phyloP scores from a whole-genome alignment of 306 rosid genomes.

The Vigna nakashimae region DNA sequence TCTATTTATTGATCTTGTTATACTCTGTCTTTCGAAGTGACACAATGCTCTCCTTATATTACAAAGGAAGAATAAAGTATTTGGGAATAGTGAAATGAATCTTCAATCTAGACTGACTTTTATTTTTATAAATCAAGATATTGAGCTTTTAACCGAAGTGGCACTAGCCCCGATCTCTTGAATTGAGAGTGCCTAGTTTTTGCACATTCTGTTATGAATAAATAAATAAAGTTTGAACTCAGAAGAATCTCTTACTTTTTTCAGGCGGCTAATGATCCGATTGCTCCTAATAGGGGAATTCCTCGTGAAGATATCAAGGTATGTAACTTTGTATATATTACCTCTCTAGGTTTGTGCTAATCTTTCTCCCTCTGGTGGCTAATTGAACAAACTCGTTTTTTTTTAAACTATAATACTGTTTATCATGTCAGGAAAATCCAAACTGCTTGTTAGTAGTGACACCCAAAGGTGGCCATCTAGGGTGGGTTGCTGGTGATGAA shows the following conservation, averaged over 20 bases:
- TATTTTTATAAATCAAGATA: constrained; percentile 8
- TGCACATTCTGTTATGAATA: neutral
- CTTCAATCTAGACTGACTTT: neutral
- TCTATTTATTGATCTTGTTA: constrained; percentile 17
- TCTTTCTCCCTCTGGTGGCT: constrained; percentile 3
- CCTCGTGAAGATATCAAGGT: constrained; percentile 95
- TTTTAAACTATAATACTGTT: neutral
- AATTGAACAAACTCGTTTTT: neutral
- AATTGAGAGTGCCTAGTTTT: neutral
- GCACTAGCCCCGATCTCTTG: neutral
- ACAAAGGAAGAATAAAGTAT: constrained; percentile 18
- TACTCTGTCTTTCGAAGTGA: neutral
- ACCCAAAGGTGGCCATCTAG: constrained; percentile 93
- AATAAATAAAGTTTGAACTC: constrained; percentile 26
- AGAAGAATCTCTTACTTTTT: constrained; percentile 40
- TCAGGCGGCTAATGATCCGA: constrained; percentile 95
- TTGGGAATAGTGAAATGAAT: constrained; percentile 17
- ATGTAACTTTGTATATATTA: constrained; percentile 18
- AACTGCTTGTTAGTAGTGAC: constrained; percentile 90
- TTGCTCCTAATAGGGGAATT: constrained; percentile 87
- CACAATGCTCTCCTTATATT: neutral
- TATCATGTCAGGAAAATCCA: constrained; percentile 73
- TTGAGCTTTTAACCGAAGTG: constrained; percentile 10
- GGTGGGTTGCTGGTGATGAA: constrained; percentile 91
- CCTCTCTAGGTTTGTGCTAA: neutral